phyloP scores from a whole-genome alignment of 805 yeast genomes.

The Saturnispora dispora region DNA sequence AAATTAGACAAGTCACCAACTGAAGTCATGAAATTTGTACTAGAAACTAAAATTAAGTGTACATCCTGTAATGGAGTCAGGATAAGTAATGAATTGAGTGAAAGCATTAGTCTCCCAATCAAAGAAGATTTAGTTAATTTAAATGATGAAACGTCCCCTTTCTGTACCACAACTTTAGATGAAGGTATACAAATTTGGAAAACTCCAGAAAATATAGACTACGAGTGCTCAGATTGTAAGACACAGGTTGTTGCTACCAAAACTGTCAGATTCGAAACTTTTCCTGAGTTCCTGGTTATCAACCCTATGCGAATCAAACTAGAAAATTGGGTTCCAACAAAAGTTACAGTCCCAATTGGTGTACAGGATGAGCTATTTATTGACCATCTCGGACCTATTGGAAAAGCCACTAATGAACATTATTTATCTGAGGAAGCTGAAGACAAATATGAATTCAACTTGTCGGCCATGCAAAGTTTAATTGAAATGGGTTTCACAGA shows the following conservation, averaged over 20 bases:
- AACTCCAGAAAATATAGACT: slow-evolving; percentile 50
- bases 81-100: slow-evolving; percentile 45
- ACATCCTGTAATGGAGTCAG: slow-evolving; percentile 51
- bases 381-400: slow-evolving; percentile 32
- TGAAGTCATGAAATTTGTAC: slow-evolving; percentile 51
- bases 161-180: slow-evolving; percentile 39
- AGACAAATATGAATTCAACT: slow-evolving; percentile 43
- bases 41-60: slow-evolving; percentile 56
- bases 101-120: slow-evolving; percentile 56
- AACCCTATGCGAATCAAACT: slow-evolving; percentile 74
- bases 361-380: slow-evolving; percentile 38
- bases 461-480: slow-evolving; percentile 44
- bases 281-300: slow-evolving; percentile 62
- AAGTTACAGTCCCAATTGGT: slow-evolving; percentile 63
- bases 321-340: slow-evolving; percentile 84
- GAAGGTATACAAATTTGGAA: slow-evolving; percentile 40
- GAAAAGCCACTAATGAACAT: slow-evolving; percentile 33
- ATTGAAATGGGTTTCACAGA: slow-evolving; percentile 84
- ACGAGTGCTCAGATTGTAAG: slow-evolving; percentile 50
- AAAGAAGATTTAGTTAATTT: slow-evolving; percentile 30
- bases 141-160: slow-evolving; percentile 39
- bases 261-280: slow-evolving; percentile 43
- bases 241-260: slow-evolving; percentile 30
- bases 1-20: slow-evolving; percentile 35
- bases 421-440: slow-evolving; percentile 28